phyloP scores from a whole-genome alignment of 1,284 basidiomycete genomes.

The Ustilago shanxiensis region DNA sequence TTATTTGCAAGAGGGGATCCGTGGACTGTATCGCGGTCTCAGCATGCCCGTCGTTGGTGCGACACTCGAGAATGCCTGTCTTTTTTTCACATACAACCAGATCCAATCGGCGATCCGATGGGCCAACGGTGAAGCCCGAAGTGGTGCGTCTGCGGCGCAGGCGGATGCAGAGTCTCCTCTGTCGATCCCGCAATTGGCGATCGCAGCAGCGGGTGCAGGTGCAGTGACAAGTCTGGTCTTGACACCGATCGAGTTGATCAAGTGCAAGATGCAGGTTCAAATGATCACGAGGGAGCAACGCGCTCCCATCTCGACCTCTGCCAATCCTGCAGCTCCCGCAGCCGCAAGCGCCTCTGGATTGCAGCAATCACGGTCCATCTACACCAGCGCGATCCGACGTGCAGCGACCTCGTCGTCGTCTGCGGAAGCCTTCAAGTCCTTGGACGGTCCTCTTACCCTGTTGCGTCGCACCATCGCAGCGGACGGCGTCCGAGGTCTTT shows the following conservation, averaged over 20 bases:
- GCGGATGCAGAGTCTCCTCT: conserved; percentile 67
- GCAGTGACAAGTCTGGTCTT: conserved; percentile 83
- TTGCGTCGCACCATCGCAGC: conserved; percentile 77
- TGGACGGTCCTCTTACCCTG: conserved; percentile 80
- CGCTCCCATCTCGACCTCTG: conserved; percentile 29
- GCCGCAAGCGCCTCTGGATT: conserved; percentile 10
- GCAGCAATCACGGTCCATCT: conserved; percentile 29
- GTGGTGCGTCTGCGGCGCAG: conserved; percentile 59
- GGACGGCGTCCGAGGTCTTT: conserved; percentile 82
- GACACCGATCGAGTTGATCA: conserved; percentile 91
- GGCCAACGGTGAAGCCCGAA: conserved; percentile 44
- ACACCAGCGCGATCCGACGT: conserved; percentile 29
- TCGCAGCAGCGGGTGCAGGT: conserved; percentile 86
- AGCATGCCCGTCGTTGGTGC: conserved; percentile 89
- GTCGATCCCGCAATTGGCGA: conserved; percentile 76
- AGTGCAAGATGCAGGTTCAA: conserved; percentile 96
- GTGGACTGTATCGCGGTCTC: conserved; percentile 74
- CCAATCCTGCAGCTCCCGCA: conserved; percentile 33
- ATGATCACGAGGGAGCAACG: conserved; percentile 76
- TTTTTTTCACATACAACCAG: conserved; percentile 88
- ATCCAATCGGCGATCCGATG: conserved; percentile 78
- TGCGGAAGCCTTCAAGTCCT: conserved; percentile 35
- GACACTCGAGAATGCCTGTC: conserved; percentile 88
- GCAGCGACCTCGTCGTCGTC: conserved; percentile 1
- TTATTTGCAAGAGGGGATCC: conserved; percentile 59